Evolutionary conservation across 129 eudicot genomes (phyloP).

Genomic region (Daucus carota): DH1_v3.0 NC_030383.2:56591501-56592000

Average conservation of each 20-base stretch:
- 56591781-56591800: too few relatives aligned
- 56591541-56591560: not conserved
- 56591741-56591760: too few relatives aligned
- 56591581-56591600: conserved; percentile 5
- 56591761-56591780: too few relatives aligned
- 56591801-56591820: not conserved
- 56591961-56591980: conserved; percentile 27
- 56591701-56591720: too few relatives aligned
- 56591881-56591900: conserved; percentile 24
- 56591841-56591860: conserved; percentile 41
- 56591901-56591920: conserved; percentile 21
- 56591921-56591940: conserved; percentile 31
- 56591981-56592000: conserved; percentile 34
- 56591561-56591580: conserved; percentile 22
- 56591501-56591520: conserved; percentile 21
- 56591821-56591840: conserved; percentile 45
- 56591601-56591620: not conserved
- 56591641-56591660: too few relatives aligned
- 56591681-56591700: too few relatives aligned
- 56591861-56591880: conserved; percentile 50
- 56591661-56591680: too few relatives aligned
- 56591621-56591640: too few relatives aligned
- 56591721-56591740: too few relatives aligned
- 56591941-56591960: conserved; percentile 21
- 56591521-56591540: not conserved